Conservation (phyloP, 768 basidiomycete species). For the Psilocybe azurescens region DNA sequence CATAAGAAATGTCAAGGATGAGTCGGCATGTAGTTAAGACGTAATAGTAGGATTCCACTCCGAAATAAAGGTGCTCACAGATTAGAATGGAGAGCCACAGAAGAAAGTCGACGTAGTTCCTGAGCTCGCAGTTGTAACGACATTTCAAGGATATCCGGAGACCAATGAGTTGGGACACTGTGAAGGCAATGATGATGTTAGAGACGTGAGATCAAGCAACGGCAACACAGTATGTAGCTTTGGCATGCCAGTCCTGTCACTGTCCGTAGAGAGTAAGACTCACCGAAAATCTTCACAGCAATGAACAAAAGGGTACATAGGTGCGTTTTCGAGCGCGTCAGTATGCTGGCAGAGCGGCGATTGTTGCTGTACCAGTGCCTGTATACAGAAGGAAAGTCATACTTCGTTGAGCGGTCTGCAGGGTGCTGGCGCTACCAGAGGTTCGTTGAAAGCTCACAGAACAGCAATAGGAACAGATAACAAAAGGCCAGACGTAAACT, state of each 20-base stretch:
- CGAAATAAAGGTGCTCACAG: neutral
- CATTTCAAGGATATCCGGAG: neutral
- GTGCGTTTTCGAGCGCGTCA: slow-evolving; percentile 19
- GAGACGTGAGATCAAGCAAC: neutral
- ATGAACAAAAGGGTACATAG: slow-evolving; percentile 13
- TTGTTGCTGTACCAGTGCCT: slow-evolving; percentile 28
- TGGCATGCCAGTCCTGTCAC: no score
- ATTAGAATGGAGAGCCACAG: slow-evolving; percentile 3
- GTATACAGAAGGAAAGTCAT: neutral
- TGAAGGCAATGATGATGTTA: neutral
- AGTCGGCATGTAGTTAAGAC: neutral
- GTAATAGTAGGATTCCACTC: no score
- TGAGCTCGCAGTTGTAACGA: neutral
- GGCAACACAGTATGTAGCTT: no score
- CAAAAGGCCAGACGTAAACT: neutral
- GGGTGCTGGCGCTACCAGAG: no score
- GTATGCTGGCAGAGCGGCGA: slow-evolving; percentile 15
- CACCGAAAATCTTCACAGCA: slow-evolving; percentile 7
- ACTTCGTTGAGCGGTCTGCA: no score
- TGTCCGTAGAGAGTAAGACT: neutral
- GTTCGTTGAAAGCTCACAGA: neutral
- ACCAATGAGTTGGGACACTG: neutral
- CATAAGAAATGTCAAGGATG: neutral
- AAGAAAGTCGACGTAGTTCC: neutral
- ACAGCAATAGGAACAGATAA: neutral